Evolutionary conservation across 495 filamentous ascomycete species (phyloP).

Genomic region (Neurospora sp.): DNA sequence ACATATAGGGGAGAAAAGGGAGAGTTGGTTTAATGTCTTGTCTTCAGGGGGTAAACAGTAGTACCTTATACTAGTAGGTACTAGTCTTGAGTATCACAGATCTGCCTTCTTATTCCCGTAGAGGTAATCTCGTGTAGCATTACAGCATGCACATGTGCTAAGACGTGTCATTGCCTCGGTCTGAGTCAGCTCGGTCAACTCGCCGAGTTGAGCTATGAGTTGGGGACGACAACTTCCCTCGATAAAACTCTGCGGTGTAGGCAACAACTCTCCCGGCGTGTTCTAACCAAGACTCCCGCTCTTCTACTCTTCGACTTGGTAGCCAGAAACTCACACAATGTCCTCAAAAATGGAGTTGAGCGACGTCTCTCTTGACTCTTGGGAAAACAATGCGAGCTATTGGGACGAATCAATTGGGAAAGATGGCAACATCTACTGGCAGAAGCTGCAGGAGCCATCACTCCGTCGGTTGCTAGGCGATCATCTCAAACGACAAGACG

Average conservation of each 20-base stretch:
- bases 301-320: background rate
- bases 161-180: background rate
- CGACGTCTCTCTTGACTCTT: slow-evolving; percentile 14
- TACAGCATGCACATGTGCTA: background rate
- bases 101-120: background rate
- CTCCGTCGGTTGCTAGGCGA: slow-evolving; percentile 21
- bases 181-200: background rate
- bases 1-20: background rate
- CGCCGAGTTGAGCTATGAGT: background rate
- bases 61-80: background rate
- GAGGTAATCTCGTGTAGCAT: background rate
- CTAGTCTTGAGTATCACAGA: background rate
- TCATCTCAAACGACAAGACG: slow-evolving; percentile 1
- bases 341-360: background rate
- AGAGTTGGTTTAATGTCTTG: background rate
- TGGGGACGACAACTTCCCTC: background rate
- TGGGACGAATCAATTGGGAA: slow-evolving; percentile 30
- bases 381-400: slow-evolving; percentile 25
- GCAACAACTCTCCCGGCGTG: background rate
- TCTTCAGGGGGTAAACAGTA: background rate
- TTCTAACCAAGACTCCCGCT: background rate
- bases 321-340: background rate
- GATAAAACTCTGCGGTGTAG: background rate
- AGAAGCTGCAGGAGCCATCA: slow-evolving; percentile 25
- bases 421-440: slow-evolving; percentile 32